Evolutionary conservation across 441 rosid genomes (phyloP), one percentile per base, ranked within the genome.

Genomic region (Populus hybrid): DNA sequence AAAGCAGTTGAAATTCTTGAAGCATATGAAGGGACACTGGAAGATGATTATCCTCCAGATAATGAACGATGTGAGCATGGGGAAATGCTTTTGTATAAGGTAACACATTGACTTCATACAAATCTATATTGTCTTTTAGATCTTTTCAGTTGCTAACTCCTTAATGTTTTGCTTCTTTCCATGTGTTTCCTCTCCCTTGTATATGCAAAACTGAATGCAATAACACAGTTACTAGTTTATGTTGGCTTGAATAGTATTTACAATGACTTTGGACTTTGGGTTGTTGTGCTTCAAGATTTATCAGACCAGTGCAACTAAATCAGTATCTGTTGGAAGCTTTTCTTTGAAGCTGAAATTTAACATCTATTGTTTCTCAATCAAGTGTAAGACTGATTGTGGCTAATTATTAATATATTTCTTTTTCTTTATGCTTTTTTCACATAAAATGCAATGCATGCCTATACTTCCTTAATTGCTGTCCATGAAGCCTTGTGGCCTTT

Each of bases 51-150:
- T 84, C 99, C 99, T 64, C 99, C 99, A 3, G 99, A 97, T 71
- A 94, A 91, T 86, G 99, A 97, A 86, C 93, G 93, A n/a, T 86
- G 91, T 81, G 99, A 97, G 79, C 99, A 93, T 82, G 92, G 97
- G 64, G 99, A 97, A 89, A 94, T 97, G 99, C 97, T 94, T 84
- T 82, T 94, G 61, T 97, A 97, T 82, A 97, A 97, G 99, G 99
- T 97, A 87, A 74, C 59, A 35, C 40, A 23, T 72, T 35, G 40
- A 53, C 75, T 24, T 74, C 53, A 59, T 10, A 72, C 75, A 63
- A 70, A 38, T 53, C 70, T 42, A 4, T 32, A 70, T 12, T 0
- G 12, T 68, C 70, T 35, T 5, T 1, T 30, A 14, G 61, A 23
- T 36, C 57, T 66, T 80, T 65, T 77, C 28, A 26, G 46, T 42